Evolutionary conservation across 2,329 filamentous ascomycete genomes (phyloP), one percentile per base, ranked within the genome.

Genomic region (Neocatenulostroma microsporum): DNA sequence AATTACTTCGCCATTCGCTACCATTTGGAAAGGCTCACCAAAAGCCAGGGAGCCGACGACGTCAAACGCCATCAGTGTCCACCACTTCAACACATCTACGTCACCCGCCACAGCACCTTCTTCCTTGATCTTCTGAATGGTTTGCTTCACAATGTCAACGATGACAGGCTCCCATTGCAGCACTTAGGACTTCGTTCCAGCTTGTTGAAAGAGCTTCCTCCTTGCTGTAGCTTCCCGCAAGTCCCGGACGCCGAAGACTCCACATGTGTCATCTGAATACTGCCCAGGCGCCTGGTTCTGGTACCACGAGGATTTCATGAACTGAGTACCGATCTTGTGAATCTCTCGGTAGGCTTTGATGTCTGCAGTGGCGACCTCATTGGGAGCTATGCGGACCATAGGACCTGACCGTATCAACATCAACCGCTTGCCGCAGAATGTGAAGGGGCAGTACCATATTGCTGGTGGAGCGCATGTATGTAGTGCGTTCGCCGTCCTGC

Each of bases 41-140:
- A 64, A 64, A 17, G 50, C 54, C 5, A 64, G 40, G 34, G 59
- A 50, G 3, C 54, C 57, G 19, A 56, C 55, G 9, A 64, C 51
- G 45, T 64, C 61, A 0, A 57, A 56, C n/a, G 60, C 55, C 45
- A 63, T 51, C 5, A 62, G 58, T 54, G 38, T 33, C 56, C 39
- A 48, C 62, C 62, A 64, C 30, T 60, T 58, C 23, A 58, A 40
- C 11, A 63, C 34, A 44, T 66, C 61, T 5, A 55, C 55, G 15
- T 46, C 37, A 21, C 61, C 61, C 53, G 56, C 30, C n/a, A n/a
- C n/a, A 37, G 27, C 40, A 8, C 46, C 44, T 19, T 53, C 52
- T 3, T 35, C 36, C 30, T 53, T 54, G 36, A 64, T 60, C 21
- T 50, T 51, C 7, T 37, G n/a, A 2, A 64, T 48, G 4, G 55